A percentile compares a stretch with the other conserved stretches of the same genome.
Conservation (phyloP, 371 early-diverging fungal genomes). For the Encephalitozoon cuniculi region DNA sequence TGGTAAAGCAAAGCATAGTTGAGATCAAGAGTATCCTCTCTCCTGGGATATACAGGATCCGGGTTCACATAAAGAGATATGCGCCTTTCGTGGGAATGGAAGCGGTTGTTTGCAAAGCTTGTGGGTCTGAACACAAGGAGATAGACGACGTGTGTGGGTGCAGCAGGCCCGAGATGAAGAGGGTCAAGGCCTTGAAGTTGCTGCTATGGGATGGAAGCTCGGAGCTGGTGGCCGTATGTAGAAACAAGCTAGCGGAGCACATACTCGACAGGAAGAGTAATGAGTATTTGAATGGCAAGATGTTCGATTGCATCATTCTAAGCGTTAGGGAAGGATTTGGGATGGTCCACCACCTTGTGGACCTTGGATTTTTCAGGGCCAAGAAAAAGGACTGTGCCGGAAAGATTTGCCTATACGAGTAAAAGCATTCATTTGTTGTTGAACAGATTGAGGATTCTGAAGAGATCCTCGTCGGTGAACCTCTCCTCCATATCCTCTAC, state of each 20-base stretch:
- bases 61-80: conserved; percentile 19
- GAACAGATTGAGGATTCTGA: conserved; percentile 51
- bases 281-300: not conserved
- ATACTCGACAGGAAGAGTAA: not conserved
- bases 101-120: not conserved
- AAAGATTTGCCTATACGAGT: not conserved
- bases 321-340: not conserved
- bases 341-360: not conserved
- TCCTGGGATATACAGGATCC: conserved; percentile 11
- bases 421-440: not conserved
- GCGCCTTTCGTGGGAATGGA: not conserved
- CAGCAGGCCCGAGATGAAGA: not conserved
- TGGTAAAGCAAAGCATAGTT: not conserved
- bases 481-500: conserved; percentile 61
- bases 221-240: not conserved
- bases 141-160: not conserved
- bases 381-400: not conserved
- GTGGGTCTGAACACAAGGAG: not conserved
- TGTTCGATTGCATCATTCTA: conserved; percentile 1
- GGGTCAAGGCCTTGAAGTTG: not conserved
- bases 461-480: conserved; percentile 47
- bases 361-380: not conserved
- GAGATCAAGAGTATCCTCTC: not conserved
- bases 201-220: not conserved
- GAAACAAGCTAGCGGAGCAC: not conserved